Percentiles rank a stretch among this genome's conserved stretches.
Evolutionary conservation across 2,329 filamentous ascomycete species (phyloP).

Genomic region (Fusarium chlamydosporum): DNA sequence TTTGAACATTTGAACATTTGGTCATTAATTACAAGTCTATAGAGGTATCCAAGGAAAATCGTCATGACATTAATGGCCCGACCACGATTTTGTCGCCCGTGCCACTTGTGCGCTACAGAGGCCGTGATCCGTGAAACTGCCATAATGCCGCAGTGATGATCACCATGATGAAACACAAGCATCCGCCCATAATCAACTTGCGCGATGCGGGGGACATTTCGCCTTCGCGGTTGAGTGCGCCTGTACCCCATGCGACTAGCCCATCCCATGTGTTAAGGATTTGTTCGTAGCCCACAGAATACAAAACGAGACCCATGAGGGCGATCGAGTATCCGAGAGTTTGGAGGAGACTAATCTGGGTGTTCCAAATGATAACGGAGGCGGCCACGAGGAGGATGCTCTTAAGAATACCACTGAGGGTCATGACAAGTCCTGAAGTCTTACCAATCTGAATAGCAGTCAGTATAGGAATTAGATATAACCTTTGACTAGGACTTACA

Average conservation of each 20-base stretch:
- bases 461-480: background rate
- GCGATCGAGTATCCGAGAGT: conserved; percentile 84
- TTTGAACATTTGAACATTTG: conserved; percentile 22
- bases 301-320: conserved; percentile 64
- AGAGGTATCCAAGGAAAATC: conserved; percentile 36
- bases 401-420: conserved; percentile 88
- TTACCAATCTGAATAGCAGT: conserved; percentile 78
- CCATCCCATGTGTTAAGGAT: conserved; percentile 47
- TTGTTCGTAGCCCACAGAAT: conserved; percentile 61
- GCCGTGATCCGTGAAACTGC: conserved; percentile 45
- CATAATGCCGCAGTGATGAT: conserved; percentile 49
- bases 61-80: conserved; percentile 39
- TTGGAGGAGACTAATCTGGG: conserved; percentile 78
- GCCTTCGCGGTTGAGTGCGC: conserved; percentile 43
- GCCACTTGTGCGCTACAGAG: conserved; percentile 36
- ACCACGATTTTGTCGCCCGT: conserved; percentile 42
- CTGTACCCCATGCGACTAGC: conserved; percentile 45
- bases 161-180: conserved; percentile 49
- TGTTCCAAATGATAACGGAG: conserved; percentile 84
- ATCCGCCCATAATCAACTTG: conserved; percentile 44
- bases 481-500: conserved; percentile 65
- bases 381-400: conserved; percentile 85
- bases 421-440: conserved; percentile 88
- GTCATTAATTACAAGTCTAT: conserved; percentile 43
- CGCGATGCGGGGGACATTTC: conserved; percentile 43